A percentile compares a stretch with the other conserved stretches of the same genome.
Evolutionary conservation across 169 alveolate species (phyloP).

Genomic region (Plasmodium malariae): DNA sequence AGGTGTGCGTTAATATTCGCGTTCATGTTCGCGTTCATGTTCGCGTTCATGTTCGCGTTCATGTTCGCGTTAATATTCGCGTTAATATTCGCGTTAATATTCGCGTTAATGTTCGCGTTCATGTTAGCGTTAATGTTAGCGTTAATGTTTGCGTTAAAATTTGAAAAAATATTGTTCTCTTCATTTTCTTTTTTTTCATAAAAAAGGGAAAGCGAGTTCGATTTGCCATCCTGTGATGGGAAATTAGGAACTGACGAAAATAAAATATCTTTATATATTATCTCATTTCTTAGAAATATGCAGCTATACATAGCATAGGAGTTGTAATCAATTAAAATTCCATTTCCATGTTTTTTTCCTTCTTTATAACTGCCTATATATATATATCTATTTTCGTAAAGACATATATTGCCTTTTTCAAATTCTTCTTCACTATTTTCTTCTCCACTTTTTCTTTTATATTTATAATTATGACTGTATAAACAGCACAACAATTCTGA

Average conservation of each 20-base stretch:
- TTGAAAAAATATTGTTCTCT: neutral
- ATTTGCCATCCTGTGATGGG: conserved; percentile 4
- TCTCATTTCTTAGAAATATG: conserved; percentile 61
- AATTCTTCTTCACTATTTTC: conserved; percentile 74
- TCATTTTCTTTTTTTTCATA: conserved; percentile 2
- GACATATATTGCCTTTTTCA: conserved; percentile 61
- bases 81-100: too few relatives aligned
- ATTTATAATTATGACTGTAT: conserved; percentile 68
- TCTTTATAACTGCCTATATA: conserved; percentile 75
- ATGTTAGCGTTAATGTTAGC: too few relatives aligned
- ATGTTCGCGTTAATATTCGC: too few relatives aligned
- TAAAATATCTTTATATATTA: conserved; percentile 57
- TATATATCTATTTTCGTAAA: conserved; percentile 69
- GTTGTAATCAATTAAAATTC: conserved; percentile 80
- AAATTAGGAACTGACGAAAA: conserved; percentile 32
- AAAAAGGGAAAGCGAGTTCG: neutral
- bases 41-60: too few relatives aligned
- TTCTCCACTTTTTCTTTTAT: conserved; percentile 11
- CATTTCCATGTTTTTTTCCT: conserved; percentile 80
- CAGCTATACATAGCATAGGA: conserved; percentile 77
- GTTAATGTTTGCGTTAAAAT: too few relatives aligned
- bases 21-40: neutral
- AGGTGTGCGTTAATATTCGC: neutral
- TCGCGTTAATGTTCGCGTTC: too few relatives aligned
- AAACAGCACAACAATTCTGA: conserved; percentile 76